Conservation (phyloP, 1,284 basidiomycete species). For the Wolfiporia cocos region DNA sequence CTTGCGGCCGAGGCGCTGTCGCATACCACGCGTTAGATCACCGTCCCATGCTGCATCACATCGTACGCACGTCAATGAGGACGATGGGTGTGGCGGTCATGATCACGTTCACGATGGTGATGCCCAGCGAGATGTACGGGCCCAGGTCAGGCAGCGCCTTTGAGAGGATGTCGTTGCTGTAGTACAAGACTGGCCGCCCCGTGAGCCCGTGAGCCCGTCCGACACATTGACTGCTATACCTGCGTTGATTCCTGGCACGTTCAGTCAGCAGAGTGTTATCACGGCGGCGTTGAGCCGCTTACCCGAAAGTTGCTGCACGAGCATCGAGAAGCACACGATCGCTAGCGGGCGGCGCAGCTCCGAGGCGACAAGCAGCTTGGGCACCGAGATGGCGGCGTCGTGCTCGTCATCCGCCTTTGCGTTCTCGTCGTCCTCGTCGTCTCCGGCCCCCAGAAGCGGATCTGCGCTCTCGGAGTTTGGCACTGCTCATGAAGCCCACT, state of each 20-base stretch:
- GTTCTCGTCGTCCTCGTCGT: constrained; percentile 26
- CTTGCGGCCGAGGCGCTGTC: constrained; percentile 60
- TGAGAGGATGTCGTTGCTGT: constrained; percentile 82
- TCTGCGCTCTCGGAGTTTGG: constrained; percentile 27
- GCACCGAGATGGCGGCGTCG: constrained; percentile 40
- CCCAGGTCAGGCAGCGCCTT: constrained; percentile 73
- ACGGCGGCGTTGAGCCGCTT: constrained; percentile 10
- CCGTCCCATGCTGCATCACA: background rate
- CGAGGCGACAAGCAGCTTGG: constrained; percentile 45
- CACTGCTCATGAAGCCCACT: constrained; percentile 7
- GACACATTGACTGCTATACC: constrained; percentile 28
- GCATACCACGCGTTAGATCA: background rate
- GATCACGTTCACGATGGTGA: constrained; percentile 76
- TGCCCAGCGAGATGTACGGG: constrained; percentile 72
- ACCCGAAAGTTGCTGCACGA: constrained; percentile 78
- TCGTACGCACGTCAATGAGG: constrained; percentile 67
- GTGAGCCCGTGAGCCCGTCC: background rate
- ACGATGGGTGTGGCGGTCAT: constrained; percentile 82
- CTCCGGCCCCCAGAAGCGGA: constrained; percentile 36
- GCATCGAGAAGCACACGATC: constrained; percentile 68
- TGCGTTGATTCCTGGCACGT: constrained; percentile 48
- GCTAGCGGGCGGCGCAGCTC: constrained; percentile 65
- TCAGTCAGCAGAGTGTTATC: background rate
- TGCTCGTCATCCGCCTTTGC: constrained; percentile 20
- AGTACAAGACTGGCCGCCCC: constrained; percentile 67